A percentile compares a stretch with the other conserved stretches of the same genome.
Evolutionary conservation across 176 grass and related monocot genomes (phyloP).

Genomic region (Zoysia pacifica): DNA sequence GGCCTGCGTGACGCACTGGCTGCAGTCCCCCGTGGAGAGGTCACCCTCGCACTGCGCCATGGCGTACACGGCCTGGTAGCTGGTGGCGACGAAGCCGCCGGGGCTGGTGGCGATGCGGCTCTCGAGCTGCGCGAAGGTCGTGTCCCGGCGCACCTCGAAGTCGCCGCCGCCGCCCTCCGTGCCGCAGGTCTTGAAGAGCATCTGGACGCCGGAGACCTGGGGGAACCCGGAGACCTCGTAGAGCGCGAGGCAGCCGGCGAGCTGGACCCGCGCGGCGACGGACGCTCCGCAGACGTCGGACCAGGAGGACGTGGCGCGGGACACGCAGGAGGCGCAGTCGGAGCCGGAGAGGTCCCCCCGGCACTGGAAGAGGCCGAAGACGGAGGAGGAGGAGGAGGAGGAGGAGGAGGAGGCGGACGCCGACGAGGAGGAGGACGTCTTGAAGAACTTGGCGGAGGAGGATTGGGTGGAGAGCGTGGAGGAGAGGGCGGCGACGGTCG

Average conservation of each 20-base stretch:
- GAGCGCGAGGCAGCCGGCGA: constrained; percentile 80
- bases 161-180: constrained; percentile 47
- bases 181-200: constrained; percentile 95
- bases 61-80: constrained; percentile 78
- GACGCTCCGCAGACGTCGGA: constrained; percentile 55
- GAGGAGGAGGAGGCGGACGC: constrained; percentile 23
- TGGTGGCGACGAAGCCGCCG: constrained; percentile 74
- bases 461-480: constrained; percentile 58
- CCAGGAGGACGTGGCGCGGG: constrained; percentile 71
- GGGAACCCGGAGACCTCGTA: constrained; percentile 90
- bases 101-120: constrained; percentile 40
- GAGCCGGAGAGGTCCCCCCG: constrained; percentile 72
- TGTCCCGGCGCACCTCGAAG: constrained; percentile 80
- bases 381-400: constrained; percentile 38
- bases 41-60: constrained; percentile 99
- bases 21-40: constrained; percentile 73
- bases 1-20: constrained; percentile 76
- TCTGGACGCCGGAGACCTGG: constrained; percentile 85
- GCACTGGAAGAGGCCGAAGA: constrained; percentile 97
- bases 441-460: constrained; percentile 78
- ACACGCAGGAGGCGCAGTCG: constrained; percentile 80
- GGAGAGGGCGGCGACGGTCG: constrained; percentile 49
- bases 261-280: constrained; percentile 81
- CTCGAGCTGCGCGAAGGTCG: constrained; percentile 78
- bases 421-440: constrained; percentile 55